Base-by-base conservation (phyloP, 352 stramenopile species). In the Globisporangium alternatum region DNA sequence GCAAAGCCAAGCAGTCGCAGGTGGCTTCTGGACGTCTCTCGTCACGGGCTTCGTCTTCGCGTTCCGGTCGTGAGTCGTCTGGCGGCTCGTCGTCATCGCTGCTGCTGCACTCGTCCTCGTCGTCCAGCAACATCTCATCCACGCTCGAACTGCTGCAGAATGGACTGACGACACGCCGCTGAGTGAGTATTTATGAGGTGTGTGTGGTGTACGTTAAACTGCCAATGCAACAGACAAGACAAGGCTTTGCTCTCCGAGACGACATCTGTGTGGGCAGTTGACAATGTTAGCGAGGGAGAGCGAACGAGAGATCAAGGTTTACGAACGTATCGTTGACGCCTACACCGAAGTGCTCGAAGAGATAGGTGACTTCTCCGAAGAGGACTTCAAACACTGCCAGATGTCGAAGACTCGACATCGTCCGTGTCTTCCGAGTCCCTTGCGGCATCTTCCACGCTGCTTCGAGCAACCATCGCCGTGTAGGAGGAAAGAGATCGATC, bases 141-240 rank as follows among this genome's bases (percentile, higher is more conserved):
- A 60, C 54, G 21, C 39, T 60, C 30, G 54, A 60, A 7, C 22
- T 60, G 10, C 54, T 60, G n/a, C 35, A 43, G 37, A 58, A 54
- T 12, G 49, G 60, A 4, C 44, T 66, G 13, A 17, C 37, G 17
- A 60, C 49, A 22, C 52, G 52, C 28, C 60, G 60, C 22, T 66
- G 60, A 66, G 35, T 60, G 55, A 60, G 55, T 60, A 60, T 60
- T 60, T 60, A 60, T 60, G 55, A 60, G 55, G 21, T 39, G 51
- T 39, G 41, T 21, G 43, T 21, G 28, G 54, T 51, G 51, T 43
- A 43, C 51, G 51, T 44, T 56, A 43, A 39, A 43, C 21, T 48
- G 39, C 39, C 33, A 59, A 60, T 60, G 17, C 33, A 60, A 48
- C 54, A 60, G 35, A 37, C 30, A 57, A 35, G 31, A n/a, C n/a